Base-by-base conservation (phyloP, 371 early-diverging fungal genomes). In the Basidiobolus meristosporus region DNA sequence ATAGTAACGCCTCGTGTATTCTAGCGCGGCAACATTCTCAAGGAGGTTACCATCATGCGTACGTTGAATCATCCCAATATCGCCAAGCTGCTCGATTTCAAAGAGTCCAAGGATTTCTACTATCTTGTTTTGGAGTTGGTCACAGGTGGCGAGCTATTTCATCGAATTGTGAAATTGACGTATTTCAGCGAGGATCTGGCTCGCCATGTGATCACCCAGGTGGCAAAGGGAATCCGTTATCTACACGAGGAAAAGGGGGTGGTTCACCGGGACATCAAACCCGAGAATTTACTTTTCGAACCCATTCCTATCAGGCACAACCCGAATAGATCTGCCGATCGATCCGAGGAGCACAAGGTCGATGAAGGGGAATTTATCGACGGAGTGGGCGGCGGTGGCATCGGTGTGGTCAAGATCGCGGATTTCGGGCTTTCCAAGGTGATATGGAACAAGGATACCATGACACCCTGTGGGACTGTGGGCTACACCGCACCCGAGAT, bases 241-340 rank as follows among this genome's bases (percentile, higher is more conserved):
- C 63, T 92, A 31, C 98, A 97, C 53, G 70, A 71, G 23, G 78
- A 83, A 39, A 63, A 68, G 42, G 85, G 85, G 15, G 74, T 92
- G 20, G 85, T 87, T 3, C 95, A 93, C 48, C 73, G 93, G 58
- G 97, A 98, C 53, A 82, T 98, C 49, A 98, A 98, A 60, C 86
- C 88, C 23, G 98, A 98, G 55, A 98, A 98, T 57, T 77, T 88
- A 44, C 58, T 92, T 18, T 84, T 77, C 56, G 74, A 75, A 41
- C 64, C 78, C 20, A 77, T 79, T 17, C 73, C 77, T 0, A 63
- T 70, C 30, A 63, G 68, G 7, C 58, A 53, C 1, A 50, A 54
- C n/a, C 68, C 68, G 4, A 52, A 53, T 37, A 49, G 60, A 34
- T 53, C 57, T 16, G 56, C 56, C 7, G 54, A 50, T 9, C 53